Evolutionary conservation across 208 protist genomes (phyloP).

Genomic region (Leishmania tarentolae): DNA sequence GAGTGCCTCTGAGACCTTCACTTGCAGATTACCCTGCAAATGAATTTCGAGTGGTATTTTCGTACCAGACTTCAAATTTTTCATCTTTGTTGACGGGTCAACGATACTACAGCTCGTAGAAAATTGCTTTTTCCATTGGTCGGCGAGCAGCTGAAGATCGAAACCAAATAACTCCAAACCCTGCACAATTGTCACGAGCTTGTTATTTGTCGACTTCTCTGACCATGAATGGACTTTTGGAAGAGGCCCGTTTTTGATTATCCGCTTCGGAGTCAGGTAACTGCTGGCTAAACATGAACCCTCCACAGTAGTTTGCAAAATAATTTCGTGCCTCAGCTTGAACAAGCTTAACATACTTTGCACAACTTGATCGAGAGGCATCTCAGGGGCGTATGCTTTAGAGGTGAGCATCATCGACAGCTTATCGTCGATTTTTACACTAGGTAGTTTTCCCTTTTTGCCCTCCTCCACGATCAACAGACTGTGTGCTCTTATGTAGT

Average conservation of each 20-base stretch:
- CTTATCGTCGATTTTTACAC: slow-evolving; percentile 41
- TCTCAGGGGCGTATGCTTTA: slow-evolving; percentile 19
- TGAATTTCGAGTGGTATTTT: slow-evolving; percentile 66
- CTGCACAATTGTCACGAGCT: slow-evolving; percentile 64
- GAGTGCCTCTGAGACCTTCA: slow-evolving; percentile 37
- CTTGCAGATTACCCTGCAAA: slow-evolving; percentile 50
- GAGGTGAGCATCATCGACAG: slow-evolving; percentile 32
- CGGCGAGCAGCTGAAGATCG: slow-evolving; percentile 46
- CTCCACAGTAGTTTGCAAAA: slow-evolving; percentile 47
- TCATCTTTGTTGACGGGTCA: slow-evolving; percentile 55
- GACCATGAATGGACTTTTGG: slow-evolving; percentile 51
- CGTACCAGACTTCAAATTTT: slow-evolving; percentile 57
- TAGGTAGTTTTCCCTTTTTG: slow-evolving; percentile 32
- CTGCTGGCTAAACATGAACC: slow-evolving; percentile 33
- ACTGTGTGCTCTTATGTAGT: slow-evolving; percentile 42
- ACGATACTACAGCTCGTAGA: slow-evolving; percentile 54
- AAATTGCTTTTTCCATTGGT: slow-evolving; percentile 63
- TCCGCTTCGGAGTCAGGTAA: slow-evolving; percentile 29
- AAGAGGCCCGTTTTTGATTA: slow-evolving; percentile 44
- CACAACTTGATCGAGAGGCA: slow-evolving; percentile 45
- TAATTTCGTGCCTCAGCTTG: slow-evolving; percentile 53
- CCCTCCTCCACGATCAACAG: slow-evolving; percentile 33
- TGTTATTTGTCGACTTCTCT: slow-evolving; percentile 52
- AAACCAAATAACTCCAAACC: slow-evolving; percentile 65
- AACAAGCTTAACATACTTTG: slow-evolving; percentile 44